Percentiles rank a stretch among this genome's conserved stretches.
phyloP scores from a whole-genome alignment of 2,329 filamentous ascomycete genomes.

The Aurifilum marmelostoma region DNA sequence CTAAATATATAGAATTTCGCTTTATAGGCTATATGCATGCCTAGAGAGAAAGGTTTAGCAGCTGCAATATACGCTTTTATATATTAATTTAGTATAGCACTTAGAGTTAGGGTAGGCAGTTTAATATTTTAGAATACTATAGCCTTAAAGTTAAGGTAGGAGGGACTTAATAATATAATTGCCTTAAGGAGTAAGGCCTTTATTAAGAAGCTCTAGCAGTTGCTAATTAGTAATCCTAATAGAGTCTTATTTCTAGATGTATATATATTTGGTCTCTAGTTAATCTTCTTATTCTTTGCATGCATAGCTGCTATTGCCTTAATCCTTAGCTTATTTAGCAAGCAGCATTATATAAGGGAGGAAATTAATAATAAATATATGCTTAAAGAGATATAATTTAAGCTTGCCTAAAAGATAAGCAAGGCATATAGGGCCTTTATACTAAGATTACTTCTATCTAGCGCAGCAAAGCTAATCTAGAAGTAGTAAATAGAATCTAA shows the following conservation, averaged over 20 bases:
- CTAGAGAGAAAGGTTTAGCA: constrained; percentile 27
- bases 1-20: constrained; percentile 32
- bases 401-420: too few species aligned
- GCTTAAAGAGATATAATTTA: neutral
- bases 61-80: constrained; percentile 25
- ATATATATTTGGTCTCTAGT: constrained; percentile 8
- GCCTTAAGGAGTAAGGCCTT: constrained; percentile 7
- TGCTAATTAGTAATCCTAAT: neutral
- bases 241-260: neutral
- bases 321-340: constrained; percentile 12
- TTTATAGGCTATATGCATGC: constrained; percentile 30
- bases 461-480: too few species aligned
- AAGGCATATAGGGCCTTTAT: too few species aligned
- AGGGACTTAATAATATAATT: constrained; percentile 7
- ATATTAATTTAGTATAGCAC: constrained; percentile 30
- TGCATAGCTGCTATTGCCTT: constrained; percentile 10
- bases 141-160: constrained; percentile 22
- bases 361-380: constrained; percentile 12
- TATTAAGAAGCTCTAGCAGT: neutral
- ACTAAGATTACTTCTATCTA: too few species aligned
- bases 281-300: constrained; percentile 9
- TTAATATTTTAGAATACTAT: constrained; percentile 32
- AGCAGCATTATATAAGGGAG: constrained; percentile 9
- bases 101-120: constrained; percentile 30
- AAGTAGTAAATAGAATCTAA: too few species aligned